Conservation (phyloP, 2,329 filamentous ascomycete genomes). For the Stemphylium vesicarium region DNA sequence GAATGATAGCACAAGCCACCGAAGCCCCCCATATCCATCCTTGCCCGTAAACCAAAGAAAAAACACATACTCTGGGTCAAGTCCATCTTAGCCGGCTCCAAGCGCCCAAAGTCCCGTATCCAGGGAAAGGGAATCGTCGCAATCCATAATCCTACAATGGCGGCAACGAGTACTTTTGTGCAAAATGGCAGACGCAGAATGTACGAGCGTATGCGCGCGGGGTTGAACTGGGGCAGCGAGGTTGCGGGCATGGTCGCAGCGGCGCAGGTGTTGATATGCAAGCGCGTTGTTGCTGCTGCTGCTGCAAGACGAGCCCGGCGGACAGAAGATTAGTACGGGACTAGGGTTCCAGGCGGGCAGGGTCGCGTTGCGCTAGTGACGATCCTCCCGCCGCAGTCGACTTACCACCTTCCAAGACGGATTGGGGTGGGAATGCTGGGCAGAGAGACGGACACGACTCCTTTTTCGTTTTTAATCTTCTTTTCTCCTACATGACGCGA, state of each 20-base stretch:
- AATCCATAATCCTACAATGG: slow-evolving; percentile 73
- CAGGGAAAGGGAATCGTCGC: slow-evolving; percentile 72
- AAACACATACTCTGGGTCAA: slow-evolving; percentile 69
- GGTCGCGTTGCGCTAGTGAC: slow-evolving; percentile 19
- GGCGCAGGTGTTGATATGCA: slow-evolving; percentile 11
- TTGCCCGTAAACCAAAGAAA: neutral
- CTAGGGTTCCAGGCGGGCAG: slow-evolving; percentile 17
- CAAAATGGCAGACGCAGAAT: slow-evolving; percentile 85
- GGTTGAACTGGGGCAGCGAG: slow-evolving; percentile 68
- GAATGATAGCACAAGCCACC: neutral
- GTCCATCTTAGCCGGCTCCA: slow-evolving; percentile 78
- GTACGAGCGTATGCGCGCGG: slow-evolving; percentile 78
- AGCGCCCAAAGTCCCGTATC: slow-evolving; percentile 77
- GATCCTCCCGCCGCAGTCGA: slow-evolving; percentile 20
- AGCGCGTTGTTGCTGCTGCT: slow-evolving; percentile 19
- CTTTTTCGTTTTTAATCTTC: slow-evolving; percentile 7
- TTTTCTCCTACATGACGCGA: slow-evolving; percentile 5
- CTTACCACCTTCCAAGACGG: slow-evolving; percentile 19
- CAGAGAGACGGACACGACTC: slow-evolving; percentile 19
- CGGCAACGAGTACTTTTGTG: slow-evolving; percentile 72
- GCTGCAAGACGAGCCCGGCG: slow-evolving; percentile 5
- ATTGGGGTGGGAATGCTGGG: slow-evolving; percentile 20
- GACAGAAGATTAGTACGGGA: slow-evolving; percentile 13
- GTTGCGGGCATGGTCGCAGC: slow-evolving; percentile 42
- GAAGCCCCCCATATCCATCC: neutral